Evolutionary conservation across 257 asterid species (phyloP).

Genomic region (Primulina eburnea): DNA sequence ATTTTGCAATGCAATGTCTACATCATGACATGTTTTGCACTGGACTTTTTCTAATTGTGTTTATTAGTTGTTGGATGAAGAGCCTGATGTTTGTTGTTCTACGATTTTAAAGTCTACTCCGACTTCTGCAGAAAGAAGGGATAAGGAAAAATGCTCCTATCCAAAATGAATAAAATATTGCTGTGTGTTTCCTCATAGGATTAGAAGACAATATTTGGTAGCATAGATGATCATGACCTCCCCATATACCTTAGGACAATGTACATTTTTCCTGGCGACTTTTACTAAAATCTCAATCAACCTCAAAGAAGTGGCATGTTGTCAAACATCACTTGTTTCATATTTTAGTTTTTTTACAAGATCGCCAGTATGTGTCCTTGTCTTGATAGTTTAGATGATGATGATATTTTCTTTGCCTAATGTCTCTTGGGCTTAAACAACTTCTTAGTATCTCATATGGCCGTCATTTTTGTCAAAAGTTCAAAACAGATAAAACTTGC

Average conservation of each 20-base stretch:
- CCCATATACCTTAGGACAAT: too few relatives aligned
- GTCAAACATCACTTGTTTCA: not conserved
- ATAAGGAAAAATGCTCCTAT: too few relatives aligned
- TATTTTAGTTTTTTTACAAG: too few relatives aligned
- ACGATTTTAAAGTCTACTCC: too few relatives aligned
- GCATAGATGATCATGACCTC: too few relatives aligned
- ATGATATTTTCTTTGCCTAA: conserved; percentile 9
- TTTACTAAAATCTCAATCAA: too few relatives aligned
- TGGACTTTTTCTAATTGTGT: not conserved
- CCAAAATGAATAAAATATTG: not conserved
- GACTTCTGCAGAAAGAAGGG: too few relatives aligned
- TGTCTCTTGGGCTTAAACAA: not conserved
- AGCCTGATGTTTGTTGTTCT: not conserved
- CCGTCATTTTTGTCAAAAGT: too few relatives aligned
- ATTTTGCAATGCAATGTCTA: not conserved
- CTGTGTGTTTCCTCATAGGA: not conserved
- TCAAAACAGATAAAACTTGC: too few relatives aligned
- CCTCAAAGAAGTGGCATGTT: too few relatives aligned
- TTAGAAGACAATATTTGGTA: too few relatives aligned
- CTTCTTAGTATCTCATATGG: not conserved
- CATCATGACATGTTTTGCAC: not conserved
- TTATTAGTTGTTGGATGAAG: not conserved
- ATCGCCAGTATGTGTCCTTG: not conserved
- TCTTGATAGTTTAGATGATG: not conserved
- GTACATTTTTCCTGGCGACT: too few relatives aligned